Evolutionary conservation across 192 early-diverging fungal species (phyloP).

Genomic region (Rhizophagus sp.): DNA sequence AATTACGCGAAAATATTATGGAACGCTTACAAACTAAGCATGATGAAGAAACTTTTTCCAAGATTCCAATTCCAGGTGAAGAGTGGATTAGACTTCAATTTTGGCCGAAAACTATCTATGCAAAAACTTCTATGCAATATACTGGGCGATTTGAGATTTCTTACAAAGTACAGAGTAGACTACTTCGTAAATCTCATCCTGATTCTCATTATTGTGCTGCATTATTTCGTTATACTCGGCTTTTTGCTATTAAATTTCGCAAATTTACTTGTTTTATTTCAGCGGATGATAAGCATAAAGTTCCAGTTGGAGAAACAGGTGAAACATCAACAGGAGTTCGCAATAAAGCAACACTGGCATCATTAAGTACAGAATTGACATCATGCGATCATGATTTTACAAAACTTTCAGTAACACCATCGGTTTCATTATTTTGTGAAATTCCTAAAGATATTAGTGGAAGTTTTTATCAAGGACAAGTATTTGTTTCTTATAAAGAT

Average conservation of each 20-base stretch:
- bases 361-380: background rate
- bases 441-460: background rate
- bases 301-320: background rate
- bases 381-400: background rate
- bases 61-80: too few species aligned
- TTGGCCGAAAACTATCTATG: too few species aligned
- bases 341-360: background rate
- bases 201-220: background rate
- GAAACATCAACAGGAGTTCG: background rate
- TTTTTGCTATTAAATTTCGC: background rate
- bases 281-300: background rate
- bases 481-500: conserved; percentile 3
- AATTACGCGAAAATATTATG: too few species aligned
- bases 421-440: background rate
- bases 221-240: background rate
- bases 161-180: too few species aligned
- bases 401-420: background rate
- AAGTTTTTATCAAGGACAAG: background rate
- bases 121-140: too few species aligned
- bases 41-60: too few species aligned
- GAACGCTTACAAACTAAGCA: too few species aligned
- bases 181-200: too few species aligned
- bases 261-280: background rate
- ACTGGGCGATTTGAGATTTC: too few species aligned
- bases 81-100: too few species aligned